These are phyloP conservation scores for Herpotrichia juniperi DNA, from an alignment of 2,329 filamentous ascomycete species.

Conservation along the genomic window DNA sequence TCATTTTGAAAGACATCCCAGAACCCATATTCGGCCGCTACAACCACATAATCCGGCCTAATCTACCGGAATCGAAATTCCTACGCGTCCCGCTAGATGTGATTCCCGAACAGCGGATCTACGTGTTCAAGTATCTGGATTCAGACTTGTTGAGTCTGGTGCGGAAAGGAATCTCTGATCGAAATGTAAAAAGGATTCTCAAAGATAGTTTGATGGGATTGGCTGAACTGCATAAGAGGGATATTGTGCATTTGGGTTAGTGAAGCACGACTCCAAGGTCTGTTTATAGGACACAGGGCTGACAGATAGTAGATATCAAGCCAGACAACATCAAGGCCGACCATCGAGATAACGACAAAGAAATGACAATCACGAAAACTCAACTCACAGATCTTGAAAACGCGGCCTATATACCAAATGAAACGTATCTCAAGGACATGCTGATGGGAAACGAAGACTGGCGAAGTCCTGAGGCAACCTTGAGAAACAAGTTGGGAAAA, in stretches of 20 bases:
- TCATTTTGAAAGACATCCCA: slow-evolving; percentile 32
- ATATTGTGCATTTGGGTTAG: slow-evolving; percentile 34
- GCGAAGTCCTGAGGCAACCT: slow-evolving; percentile 39
- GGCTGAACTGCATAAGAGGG: slow-evolving; percentile 27
- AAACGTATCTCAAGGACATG: slow-evolving; percentile 36
- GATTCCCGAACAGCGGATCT: slow-evolving; percentile 24
- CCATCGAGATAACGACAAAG: slow-evolving; percentile 13
- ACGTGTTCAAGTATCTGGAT: slow-evolving; percentile 29
- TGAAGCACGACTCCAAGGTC: neutral
- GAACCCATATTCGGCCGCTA: slow-evolving; percentile 21
- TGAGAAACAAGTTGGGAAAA: slow-evolving; percentile 34
- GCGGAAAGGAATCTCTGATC: slow-evolving; percentile 15
- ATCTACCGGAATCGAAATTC: slow-evolving; percentile 20
- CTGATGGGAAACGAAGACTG: slow-evolving; percentile 38
- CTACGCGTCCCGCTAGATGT: slow-evolving; percentile 27
- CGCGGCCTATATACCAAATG: slow-evolving; percentile 42
- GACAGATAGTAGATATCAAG: slow-evolving; percentile 31
- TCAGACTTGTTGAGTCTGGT: slow-evolving; percentile 27
- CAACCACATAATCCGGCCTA: slow-evolving; percentile 28
- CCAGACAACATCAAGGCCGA: slow-evolving; percentile 37
- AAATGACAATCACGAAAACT: slow-evolving; percentile 22
- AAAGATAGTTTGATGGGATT: slow-evolving; percentile 30
- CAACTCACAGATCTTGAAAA: slow-evolving; percentile 39
- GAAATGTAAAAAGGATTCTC: slow-evolving; percentile 26
- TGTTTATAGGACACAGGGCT: slow-evolving; percentile 7